Percentiles rank a stretch among this genome's conserved stretches.
Evolutionary conservation across 495 filamentous ascomycete species (phyloP).

Genomic region (Penicilliopsis zonata): DNA sequence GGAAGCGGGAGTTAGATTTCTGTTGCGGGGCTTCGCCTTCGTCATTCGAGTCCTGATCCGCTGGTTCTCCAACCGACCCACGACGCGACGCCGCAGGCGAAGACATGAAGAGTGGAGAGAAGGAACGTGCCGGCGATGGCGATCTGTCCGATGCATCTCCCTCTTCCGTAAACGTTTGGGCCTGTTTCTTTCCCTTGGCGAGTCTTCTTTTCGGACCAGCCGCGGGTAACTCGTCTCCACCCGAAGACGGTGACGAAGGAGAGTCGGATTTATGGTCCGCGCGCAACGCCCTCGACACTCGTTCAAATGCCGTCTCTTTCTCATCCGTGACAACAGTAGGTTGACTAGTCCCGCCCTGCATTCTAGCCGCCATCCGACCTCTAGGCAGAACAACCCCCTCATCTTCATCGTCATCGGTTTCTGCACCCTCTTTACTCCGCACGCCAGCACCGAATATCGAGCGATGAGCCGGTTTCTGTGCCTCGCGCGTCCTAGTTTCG

Average conservation of each 20-base stretch:
- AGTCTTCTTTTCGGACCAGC: conserved; percentile 19
- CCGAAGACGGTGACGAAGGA: too few species aligned
- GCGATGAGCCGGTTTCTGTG: conserved; percentile 7
- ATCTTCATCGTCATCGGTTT: conserved; percentile 14
- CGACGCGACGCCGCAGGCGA: conserved; percentile 10
- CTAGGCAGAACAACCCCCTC: conserved; percentile 45
- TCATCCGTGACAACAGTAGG: conserved; percentile 10
- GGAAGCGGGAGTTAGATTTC: conserved; percentile 44
- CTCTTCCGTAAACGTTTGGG: too few species aligned
- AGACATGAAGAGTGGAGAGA: conserved; percentile 31
- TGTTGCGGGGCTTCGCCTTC: conserved; percentile 33
- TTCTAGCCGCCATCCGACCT: conserved; percentile 59
- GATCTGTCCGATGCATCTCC: conserved; percentile 8
- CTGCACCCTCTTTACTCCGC: conserved; percentile 7
- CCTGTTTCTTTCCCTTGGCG: conserved; percentile 4
- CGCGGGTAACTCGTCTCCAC: conserved; percentile 27
- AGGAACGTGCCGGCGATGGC: conserved; percentile 13
- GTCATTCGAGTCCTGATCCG: conserved; percentile 4
- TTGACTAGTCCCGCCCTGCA: conserved; percentile 36
- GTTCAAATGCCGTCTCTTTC: conserved; percentile 6
- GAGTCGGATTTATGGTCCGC: too few species aligned
- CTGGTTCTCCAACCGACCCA: not conserved
- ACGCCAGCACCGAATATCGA: conserved; percentile 12
- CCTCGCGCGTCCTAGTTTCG: conserved; percentile 4
- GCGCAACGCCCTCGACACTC: conserved; percentile 6